These are phyloP conservation scores for Elaeis oleifera DNA, from an alignment of 202 grass and related monocot species.

Conservation along the genomic window DNA sequence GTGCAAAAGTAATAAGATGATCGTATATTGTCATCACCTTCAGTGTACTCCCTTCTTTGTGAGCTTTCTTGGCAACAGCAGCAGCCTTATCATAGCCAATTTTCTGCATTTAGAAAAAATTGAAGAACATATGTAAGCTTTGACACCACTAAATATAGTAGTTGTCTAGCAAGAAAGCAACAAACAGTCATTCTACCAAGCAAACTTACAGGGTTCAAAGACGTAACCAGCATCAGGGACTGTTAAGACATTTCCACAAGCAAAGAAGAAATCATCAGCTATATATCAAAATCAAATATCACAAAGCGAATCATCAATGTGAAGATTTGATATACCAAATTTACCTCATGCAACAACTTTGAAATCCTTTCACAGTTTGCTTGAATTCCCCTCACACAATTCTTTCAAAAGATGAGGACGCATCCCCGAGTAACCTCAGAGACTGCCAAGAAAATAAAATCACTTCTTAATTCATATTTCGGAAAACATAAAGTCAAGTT, in stretches of 20 bases:
- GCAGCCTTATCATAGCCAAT: slow-evolving; percentile 97
- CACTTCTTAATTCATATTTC: background rate
- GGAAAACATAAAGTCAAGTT: no score
- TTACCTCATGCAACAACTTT: slow-evolving; percentile 88
- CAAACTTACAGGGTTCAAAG: slow-evolving; percentile 85
- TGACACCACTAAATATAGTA: slow-evolving; percentile 9
- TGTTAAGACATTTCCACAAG: slow-evolving; percentile 14
- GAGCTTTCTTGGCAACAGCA: slow-evolving; percentile 97
- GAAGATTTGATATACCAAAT: slow-evolving; percentile 1
- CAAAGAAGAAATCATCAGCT: slow-evolving; percentile 12
- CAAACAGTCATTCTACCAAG: background rate
- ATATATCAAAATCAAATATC: background rate
- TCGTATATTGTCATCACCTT: slow-evolving; percentile 46
- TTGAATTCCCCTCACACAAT: slow-evolving; percentile 90
- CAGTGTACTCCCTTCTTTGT: slow-evolving; percentile 96
- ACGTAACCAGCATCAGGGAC: slow-evolving; percentile 94
- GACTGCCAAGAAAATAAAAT: slow-evolving; percentile 37
- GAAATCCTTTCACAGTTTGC: slow-evolving; percentile 89
- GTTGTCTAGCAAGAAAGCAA: slow-evolving; percentile 2
- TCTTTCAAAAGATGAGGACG: slow-evolving; percentile 86
- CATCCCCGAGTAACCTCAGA: slow-evolving; percentile 80
- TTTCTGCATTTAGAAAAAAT: slow-evolving; percentile 54
- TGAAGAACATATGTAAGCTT: slow-evolving; percentile 9
- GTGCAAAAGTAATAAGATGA: no score
- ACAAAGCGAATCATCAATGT: background rate